Conservation (phyloP, 2,329 filamentous ascomycete species). For the Exophiala dermatitidis region DNA sequence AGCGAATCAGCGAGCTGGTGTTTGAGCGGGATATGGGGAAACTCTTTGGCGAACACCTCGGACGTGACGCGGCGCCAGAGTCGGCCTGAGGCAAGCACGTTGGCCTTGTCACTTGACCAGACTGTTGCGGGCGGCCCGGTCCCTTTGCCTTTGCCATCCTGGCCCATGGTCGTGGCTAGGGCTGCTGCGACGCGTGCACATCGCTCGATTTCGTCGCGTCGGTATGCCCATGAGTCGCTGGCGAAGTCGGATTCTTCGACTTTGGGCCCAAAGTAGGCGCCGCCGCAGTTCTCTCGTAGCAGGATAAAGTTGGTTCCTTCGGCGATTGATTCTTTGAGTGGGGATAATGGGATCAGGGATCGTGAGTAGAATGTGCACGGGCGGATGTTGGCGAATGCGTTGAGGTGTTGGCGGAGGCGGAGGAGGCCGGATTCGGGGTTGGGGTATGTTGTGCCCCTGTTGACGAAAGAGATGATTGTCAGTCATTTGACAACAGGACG, state of each 20-base stretch:
- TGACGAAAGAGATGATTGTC: slow-evolving; percentile 29
- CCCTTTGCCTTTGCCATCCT: slow-evolving; percentile 18
- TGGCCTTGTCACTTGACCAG: slow-evolving; percentile 48
- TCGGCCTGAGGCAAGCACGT: slow-evolving; percentile 46
- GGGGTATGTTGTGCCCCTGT: slow-evolving; percentile 25
- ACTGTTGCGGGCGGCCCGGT: slow-evolving; percentile 32
- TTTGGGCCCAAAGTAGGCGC: slow-evolving; percentile 42
- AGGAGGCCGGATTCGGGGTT: slow-evolving; percentile 26
- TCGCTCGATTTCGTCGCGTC: slow-evolving; percentile 41
- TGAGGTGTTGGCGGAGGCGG: slow-evolving; percentile 24
- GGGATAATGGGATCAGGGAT: slow-evolving; percentile 33
- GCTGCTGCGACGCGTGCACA: slow-evolving; percentile 43
- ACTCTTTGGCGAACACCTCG: slow-evolving; percentile 59
- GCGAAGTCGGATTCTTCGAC: slow-evolving; percentile 39
- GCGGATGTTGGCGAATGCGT: slow-evolving; percentile 46
- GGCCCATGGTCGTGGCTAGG: slow-evolving; percentile 35
- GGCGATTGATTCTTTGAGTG: slow-evolving; percentile 42
- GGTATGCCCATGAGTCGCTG: slow-evolving; percentile 46
- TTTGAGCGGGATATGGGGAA: slow-evolving; percentile 90
- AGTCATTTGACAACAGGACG: slow-evolving; percentile 44
- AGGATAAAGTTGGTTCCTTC: slow-evolving; percentile 70
- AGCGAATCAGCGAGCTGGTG: slow-evolving; percentile 98
- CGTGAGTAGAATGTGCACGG: slow-evolving; percentile 44
- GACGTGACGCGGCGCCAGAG: slow-evolving; percentile 43
- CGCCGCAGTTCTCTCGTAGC: slow-evolving; percentile 39